These are phyloP conservation scores for Candida rishiriensis DNA, from an alignment of 805 yeast species.

Conservation along the genomic window DNA sequence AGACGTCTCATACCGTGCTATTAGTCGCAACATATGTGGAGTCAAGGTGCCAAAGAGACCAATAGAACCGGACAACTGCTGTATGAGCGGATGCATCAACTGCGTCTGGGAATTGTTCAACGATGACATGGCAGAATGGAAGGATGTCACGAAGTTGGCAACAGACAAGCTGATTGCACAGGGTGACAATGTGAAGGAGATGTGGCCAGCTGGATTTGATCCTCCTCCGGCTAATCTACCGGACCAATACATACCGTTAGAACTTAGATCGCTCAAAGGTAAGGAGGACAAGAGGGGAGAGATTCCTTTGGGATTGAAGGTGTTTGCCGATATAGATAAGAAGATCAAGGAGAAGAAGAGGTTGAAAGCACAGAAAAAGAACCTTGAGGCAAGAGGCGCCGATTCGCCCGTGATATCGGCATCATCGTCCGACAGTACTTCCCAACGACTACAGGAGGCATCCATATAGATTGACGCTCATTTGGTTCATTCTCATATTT, in stretches of 20 bases:
- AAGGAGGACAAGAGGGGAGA: constrained; percentile 40
- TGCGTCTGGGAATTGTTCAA: constrained; percentile 95
- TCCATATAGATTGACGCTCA: too few species aligned
- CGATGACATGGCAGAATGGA: constrained; percentile 87
- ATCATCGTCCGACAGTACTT: too few species aligned
- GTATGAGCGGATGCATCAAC: constrained; percentile 95
- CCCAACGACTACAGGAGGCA: too few species aligned
- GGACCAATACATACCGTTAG: constrained; percentile 40
- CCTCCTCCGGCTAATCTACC: constrained; percentile 44
- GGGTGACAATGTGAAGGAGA: constrained; percentile 41
- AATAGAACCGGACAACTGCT: constrained; percentile 88
- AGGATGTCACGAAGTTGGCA: constrained; percentile 53
- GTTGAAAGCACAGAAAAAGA: not conserved
- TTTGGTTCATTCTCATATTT: too few species aligned
- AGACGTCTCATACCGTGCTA: constrained; percentile 32
- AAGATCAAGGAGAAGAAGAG: constrained; percentile 41
- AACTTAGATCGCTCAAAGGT: constrained; percentile 22
- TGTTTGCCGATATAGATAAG: constrained; percentile 80
- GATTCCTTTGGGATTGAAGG: constrained; percentile 73
- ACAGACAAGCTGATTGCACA: constrained; percentile 34
- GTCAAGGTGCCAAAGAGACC: constrained; percentile 80
- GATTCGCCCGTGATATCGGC: too few species aligned
- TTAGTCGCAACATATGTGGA: constrained; percentile 48
- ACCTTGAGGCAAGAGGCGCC: too few species aligned
- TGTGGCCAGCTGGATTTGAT: constrained; percentile 66